Evolutionary conservation across 2,329 filamentous ascomycete species (phyloP), one percentile per base, ranked within the genome.

Genomic region (Chaetomiaceae sp.): DNA sequence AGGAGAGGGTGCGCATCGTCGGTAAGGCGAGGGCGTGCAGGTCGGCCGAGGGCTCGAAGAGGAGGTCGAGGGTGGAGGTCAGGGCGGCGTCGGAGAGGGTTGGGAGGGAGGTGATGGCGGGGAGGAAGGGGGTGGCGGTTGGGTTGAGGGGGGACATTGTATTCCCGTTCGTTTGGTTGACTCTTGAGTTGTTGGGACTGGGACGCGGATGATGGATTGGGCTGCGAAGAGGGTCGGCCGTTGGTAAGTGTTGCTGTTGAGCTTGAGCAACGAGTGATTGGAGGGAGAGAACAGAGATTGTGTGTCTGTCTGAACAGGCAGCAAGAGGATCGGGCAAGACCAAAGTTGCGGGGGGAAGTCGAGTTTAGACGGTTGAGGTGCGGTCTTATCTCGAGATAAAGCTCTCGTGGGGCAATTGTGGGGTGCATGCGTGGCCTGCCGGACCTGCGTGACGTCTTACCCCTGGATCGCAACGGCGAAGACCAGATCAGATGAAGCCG

Each of bases 21-120:
- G 88, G 87, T 6, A 89, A 68, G 15, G 88, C 81, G 14, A 94
- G 77, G 12, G 79, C 75, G 69, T 92, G 89, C 1, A 96, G 82
- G 47, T 85, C 81, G 0, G 80, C 74, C 50, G 86, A 91, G 15
- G 89, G 88, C 68, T 96, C 91, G 70, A 96, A 96, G 55, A 96
- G 84, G 3, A 84, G 77, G 71, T 95, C 88, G 45, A 96, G 80
- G 46, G 84, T 74, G 4, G 70, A 65, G 34, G 75, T 76, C 52
- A 87, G 78, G 19, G 79, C 72, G 25, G 75, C 64, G 27, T 81
- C 76, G 17, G 83, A 66, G 45, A 85, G 78, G 43, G 72, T 71
- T 23, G 77, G 72, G 36, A 95, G 73, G 14, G 72, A 71, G 42
- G 74, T 66, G 63, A 85, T 75, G 25, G 77, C 67, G 12, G 88